Evolutionary conservation across 2,329 filamentous ascomycete species (phyloP), one percentile per base, ranked within the genome.

Genomic region (Colletotrichum echinochloae): DNA sequence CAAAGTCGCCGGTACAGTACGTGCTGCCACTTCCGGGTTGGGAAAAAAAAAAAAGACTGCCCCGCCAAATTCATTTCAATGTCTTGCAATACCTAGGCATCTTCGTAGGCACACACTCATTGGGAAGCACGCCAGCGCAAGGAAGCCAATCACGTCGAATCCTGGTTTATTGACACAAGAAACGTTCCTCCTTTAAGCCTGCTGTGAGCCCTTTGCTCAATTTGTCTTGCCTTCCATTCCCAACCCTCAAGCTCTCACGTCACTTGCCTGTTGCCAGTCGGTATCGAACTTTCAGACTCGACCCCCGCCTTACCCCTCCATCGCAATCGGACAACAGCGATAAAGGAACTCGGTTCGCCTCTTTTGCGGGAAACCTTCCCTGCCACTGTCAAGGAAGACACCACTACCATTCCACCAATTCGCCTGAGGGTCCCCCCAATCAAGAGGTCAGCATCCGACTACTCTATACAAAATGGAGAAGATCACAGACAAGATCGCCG

Each of bases 401-500:
- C 20, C 52, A 8, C 28, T 30, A 23, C 37, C 12, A 18, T 28
- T 16, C 16, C n/a, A 14, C 44, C 28, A 26, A 54, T 7, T 33
- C 33, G 23, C 37, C 30, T 60, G n/a, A 30, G 35, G 26, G 14
- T 49, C 23, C 14, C 28, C 23, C 14, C 28, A 5, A 23, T 30
- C 12, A 44, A 44, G n/a, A 18, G 20, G 2, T 8, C 54, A 37
- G 39, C 20, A 37, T 26, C 18, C 35, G 37, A 44, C 18, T 54
- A 51, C 28, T 35, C 33, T 23, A 26, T 26, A 70, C 74, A 71
- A 67, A 72, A 94, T 94, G 91, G 92, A 94, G 84, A 96, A 93
- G 83, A 95, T 98, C 79, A 97, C 94, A 73, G 92, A 97, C 86
- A 97, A 97, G 87, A 95, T 98, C 79, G 93, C 93, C 83, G 93